These are phyloP conservation scores for Ogataea ramenticola DNA, from an alignment of 805 yeast genomes.

Conservation along the genomic window DNA sequence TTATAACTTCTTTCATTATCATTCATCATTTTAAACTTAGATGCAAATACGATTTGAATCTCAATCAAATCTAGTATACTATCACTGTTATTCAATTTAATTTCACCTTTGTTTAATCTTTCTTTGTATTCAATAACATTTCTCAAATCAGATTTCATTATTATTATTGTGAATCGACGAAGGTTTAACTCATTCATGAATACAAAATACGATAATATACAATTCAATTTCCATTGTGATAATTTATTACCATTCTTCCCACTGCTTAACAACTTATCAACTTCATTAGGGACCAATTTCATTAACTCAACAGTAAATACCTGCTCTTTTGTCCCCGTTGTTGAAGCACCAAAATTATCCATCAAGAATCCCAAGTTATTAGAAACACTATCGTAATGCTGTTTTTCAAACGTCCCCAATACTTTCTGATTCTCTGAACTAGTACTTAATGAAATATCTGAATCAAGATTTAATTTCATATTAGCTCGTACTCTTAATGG, in stretches of 20 bases:
- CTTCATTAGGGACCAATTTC: background rate
- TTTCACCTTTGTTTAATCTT: background rate
- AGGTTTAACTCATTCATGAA: slow-evolving; percentile 9
- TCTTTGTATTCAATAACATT: background rate
- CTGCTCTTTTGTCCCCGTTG: background rate
- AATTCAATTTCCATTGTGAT: slow-evolving; percentile 9
- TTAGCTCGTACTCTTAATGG: background rate
- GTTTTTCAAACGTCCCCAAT: slow-evolving; percentile 4
- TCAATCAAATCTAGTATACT: slow-evolving; percentile 4
- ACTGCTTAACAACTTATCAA: background rate
- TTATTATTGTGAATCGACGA: slow-evolving; percentile 9
- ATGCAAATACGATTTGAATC: slow-evolving; percentile 15
- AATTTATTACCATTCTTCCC: background rate
- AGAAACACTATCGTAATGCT: slow-evolving; percentile 8
- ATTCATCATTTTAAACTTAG: slow-evolving; percentile 16
- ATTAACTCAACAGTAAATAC: slow-evolving; percentile 1
- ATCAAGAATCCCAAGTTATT: slow-evolving; percentile 10
- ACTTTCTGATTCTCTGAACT: background rate
- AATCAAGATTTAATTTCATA: background rate
- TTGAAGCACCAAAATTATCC: slow-evolving; percentile 9
- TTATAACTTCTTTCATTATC: slow-evolving; percentile 8
- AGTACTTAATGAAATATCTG: background rate
- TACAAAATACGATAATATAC: slow-evolving; percentile 14
- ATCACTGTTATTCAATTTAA: slow-evolving; percentile 1
- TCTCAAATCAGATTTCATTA: slow-evolving; percentile 11